Base-by-base conservation (phyloP, 345 rosid genomes). In the Euclidium syriacum region DNA sequence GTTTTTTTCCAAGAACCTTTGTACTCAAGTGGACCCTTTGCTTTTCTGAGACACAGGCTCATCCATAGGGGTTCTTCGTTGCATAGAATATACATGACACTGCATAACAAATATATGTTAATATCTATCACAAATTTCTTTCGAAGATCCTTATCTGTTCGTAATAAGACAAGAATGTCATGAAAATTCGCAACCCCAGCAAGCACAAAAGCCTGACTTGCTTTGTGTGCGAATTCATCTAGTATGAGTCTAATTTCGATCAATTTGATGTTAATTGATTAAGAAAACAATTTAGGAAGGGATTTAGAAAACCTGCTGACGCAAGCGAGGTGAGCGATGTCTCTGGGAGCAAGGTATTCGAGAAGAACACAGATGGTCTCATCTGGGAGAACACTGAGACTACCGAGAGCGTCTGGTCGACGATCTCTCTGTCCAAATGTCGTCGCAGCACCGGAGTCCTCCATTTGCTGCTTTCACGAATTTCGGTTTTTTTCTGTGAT, bases 41-140 rank as follows among this genome's bases (percentile, higher is more conserved):
- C 74, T 19, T 25, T 79, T 58, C 69, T 81, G 32, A 88, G 75
- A 61, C 96, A 86, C 14, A 85, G 60, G 51, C 67, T 79, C 98
- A 86, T 88, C 98, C 98, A 92, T 5, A 92, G 71, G 0, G 98
- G 98, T 39, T 92, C 98, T 75, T 86, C 98, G 26, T 82, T 80
- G 79, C 96, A 86, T 3, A 92, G 72, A 47, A 88, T 85, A 71
- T 92, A 86, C 91, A 83, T 81, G 26, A 85, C 90, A 73, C 98
- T 92, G 76, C 77, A 63, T 1, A 33, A 19, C 26, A 54, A 60
- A 36, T 12, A 53, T 10, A 38, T 23, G 43, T 46, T 0, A 6
- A 11, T 10, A 44, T 2, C 2, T 8, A 22, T 9, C n/a, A 16
- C 58, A 46, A 19, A 49, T 14, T 18, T 51, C n/a, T n/a, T n/a